Evolutionary conservation across 768 basidiomycete genomes (phyloP).

Genomic region (Macrolepiota albuminosa): DNA sequence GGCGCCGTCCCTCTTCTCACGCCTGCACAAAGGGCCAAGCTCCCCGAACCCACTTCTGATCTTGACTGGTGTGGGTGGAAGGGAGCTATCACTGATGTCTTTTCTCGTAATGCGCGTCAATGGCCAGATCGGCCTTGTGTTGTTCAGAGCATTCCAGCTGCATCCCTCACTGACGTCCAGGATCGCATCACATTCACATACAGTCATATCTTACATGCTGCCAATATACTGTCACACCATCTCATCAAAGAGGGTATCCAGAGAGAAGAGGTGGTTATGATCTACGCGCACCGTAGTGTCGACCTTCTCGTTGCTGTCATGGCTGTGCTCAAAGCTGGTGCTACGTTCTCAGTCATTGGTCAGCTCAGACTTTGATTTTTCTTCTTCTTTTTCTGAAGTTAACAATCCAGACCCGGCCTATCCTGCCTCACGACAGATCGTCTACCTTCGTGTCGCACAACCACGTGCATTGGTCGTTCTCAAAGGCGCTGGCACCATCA

Average conservation of each 20-base stretch:
- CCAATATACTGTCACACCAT: constrained; percentile 88
- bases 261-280: constrained; percentile 95
- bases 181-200: constrained; percentile 69
- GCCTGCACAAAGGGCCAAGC: constrained; percentile 53
- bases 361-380: constrained; percentile 19
- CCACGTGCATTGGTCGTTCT: constrained; percentile 90
- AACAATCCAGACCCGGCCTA: constrained; percentile 82
- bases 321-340: constrained; percentile 94
- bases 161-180: constrained; percentile 37
- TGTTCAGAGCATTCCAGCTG: constrained; percentile 63
- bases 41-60: constrained; percentile 84
- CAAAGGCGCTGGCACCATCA: constrained; percentile 82
- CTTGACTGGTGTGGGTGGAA: constrained; percentile 98
- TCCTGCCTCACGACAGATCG: constrained; percentile 85
- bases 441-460: constrained; percentile 89
- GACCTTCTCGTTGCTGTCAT: constrained; percentile 97
- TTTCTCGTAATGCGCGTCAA: constrained; percentile 77
- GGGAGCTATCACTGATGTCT: constrained; percentile 94
- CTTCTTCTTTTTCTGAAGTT: not conserved
- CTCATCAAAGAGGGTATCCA: constrained; percentile 82
- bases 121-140: constrained; percentile 87
- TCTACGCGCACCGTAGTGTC: constrained; percentile 94
- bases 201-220: constrained; percentile 72
- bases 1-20: constrained; percentile 82
- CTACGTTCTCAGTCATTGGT: constrained; percentile 97